Percentiles rank a stretch among this genome's conserved stretches.
Evolutionary conservation across 352 stramenopile species (phyloP).

Genomic region (Pseudoperonospora humuli): DNA sequence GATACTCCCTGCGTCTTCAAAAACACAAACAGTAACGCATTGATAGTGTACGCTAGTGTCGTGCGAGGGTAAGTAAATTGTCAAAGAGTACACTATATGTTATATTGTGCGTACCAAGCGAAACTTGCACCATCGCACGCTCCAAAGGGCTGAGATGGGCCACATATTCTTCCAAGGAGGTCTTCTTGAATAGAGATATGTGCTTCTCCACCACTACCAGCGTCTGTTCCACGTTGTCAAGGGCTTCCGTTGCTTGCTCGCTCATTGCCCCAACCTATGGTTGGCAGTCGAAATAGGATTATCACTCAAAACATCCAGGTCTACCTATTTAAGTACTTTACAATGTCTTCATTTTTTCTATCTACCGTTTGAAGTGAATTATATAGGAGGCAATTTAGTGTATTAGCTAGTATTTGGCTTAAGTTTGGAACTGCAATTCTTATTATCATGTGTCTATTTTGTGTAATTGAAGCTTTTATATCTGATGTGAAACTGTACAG

Average conservation of each 20-base stretch:
- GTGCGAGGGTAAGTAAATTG: background rate
- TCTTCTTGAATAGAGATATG: slow-evolving; percentile 47
- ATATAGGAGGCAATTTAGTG: no score
- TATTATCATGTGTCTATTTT: no score
- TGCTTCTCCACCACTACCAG: slow-evolving; percentile 69
- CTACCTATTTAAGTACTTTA: no score
- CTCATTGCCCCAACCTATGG: no score
- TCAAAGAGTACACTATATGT: background rate
- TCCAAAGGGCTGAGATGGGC: slow-evolving; percentile 56
- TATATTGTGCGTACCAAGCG: slow-evolving; percentile 44
- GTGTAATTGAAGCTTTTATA: no score
- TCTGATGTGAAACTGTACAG: no score
- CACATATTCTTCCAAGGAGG: slow-evolving; percentile 48
- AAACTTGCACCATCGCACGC: slow-evolving; percentile 80
- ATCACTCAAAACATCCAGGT: no score
- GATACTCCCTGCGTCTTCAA: slow-evolving; percentile 83
- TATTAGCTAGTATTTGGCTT: no score
- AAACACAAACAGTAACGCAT: slow-evolving; percentile 82
- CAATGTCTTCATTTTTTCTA: no score
- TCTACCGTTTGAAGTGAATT: no score
- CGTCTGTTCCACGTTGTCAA: slow-evolving; percentile 71
- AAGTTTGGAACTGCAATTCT: no score
- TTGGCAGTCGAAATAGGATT: no score
- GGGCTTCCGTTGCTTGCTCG: slow-evolving; percentile 52
- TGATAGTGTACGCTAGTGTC: slow-evolving; percentile 74